Evolutionary conservation across 164 flowering plant genomes (phyloP).

Genomic region (Vitis labrusca): DNA sequence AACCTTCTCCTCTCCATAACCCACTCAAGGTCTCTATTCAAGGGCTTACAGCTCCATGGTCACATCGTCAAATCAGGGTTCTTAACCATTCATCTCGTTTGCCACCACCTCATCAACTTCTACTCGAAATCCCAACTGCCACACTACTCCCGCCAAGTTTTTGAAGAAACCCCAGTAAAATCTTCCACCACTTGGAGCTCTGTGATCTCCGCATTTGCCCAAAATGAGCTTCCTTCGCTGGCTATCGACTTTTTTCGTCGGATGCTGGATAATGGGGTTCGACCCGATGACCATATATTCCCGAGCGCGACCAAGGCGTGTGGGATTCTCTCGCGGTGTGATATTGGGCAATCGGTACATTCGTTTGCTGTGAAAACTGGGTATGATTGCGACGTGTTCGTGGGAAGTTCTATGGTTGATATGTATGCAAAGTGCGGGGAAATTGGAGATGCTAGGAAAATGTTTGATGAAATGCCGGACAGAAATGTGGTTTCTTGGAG

Average conservation of each 20-base stretch:
- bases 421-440: constrained; percentile 86
- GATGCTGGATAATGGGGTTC: constrained; percentile 41
- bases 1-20: constrained; percentile 51
- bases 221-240: constrained; percentile 71
- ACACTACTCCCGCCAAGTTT: constrained; percentile 45
- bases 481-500: constrained; percentile 94
- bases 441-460: constrained; percentile 47
- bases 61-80: constrained; percentile 62
- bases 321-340: constrained; percentile 36
- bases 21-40: constrained; percentile 44
- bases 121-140: constrained; percentile 79
- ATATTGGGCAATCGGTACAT: constrained; percentile 61
- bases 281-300: constrained; percentile 65
- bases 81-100: constrained; percentile 51
- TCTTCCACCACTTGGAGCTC: constrained; percentile 82
- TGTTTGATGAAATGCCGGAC: constrained; percentile 90
- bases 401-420: constrained; percentile 80
- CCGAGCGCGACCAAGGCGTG: constrained; percentile 76
- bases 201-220: constrained; percentile 68
- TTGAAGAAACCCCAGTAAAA: constrained; percentile 48
- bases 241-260: constrained; percentile 57
- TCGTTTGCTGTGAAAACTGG: constrained; percentile 60
- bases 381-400: constrained; percentile 63
- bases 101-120: constrained; percentile 78
- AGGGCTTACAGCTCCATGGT: constrained; percentile 78